Conservation (phyloP, 202 grass and related monocot species). For the Panicum virgatum region DNA sequence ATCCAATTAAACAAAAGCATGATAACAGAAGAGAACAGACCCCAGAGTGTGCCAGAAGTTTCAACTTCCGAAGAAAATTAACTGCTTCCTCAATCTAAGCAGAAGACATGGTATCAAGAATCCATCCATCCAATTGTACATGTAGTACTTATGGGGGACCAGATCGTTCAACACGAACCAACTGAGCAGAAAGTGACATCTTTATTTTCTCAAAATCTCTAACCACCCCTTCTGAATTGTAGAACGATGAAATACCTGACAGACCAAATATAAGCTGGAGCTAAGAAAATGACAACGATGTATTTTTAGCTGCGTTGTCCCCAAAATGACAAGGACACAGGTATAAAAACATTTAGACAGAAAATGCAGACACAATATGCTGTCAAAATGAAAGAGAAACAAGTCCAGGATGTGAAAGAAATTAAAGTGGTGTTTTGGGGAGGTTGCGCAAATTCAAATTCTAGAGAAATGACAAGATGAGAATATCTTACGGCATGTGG, state of each 20-base stretch:
- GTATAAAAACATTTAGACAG: background rate
- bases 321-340: conserved; percentile 9
- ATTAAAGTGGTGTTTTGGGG: background rate
- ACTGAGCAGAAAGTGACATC: conserved; percentile 56
- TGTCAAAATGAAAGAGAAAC: conserved; percentile 22
- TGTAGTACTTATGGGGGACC: conserved; percentile 81
- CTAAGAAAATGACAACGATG: conserved; percentile 17
- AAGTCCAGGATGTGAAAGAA: conserved; percentile 15
- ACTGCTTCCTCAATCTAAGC: conserved; percentile 61
- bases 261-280: conserved; percentile 16
- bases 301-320: background rate
- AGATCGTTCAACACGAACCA: conserved; percentile 71
- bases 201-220: conserved; percentile 75
- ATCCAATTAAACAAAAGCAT: conserved; percentile 15
- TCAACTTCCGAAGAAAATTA: conserved; percentile 74
- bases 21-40: conserved; percentile 51
- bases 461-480: conserved; percentile 26
- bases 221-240: conserved; percentile 67
- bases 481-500: conserved; percentile 69
- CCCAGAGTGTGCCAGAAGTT: conserved; percentile 62
- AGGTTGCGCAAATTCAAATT: background rate
- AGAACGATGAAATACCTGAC: conserved; percentile 83
- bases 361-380: background rate
- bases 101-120: conserved; percentile 77
- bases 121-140: conserved; percentile 91